Conservation (phyloP, 2,329 filamentous ascomycete species). For the Xylariaceae sp. region DNA sequence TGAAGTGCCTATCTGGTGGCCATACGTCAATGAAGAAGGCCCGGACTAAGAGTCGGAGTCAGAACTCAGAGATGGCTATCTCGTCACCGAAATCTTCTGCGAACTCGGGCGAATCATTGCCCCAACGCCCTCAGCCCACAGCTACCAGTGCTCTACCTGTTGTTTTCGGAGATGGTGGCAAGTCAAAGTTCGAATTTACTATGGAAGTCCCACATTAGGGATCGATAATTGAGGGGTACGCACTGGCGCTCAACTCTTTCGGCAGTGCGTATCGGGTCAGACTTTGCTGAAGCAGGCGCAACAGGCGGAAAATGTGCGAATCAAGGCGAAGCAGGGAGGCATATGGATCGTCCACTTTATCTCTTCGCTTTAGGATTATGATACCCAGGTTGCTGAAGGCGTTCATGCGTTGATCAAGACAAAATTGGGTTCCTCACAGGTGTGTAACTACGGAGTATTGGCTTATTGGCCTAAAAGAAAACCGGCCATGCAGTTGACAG, state of each 20-base stretch:
- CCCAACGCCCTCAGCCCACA: conserved; percentile 1
- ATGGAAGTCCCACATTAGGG: conserved; percentile 11
- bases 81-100: conserved; percentile 5
- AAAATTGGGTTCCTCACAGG: background rate
- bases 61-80: background rate
- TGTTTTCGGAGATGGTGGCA: conserved; percentile 25
- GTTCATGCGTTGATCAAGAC: conserved; percentile 1
- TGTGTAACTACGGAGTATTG: background rate
- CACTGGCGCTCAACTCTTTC: too few species aligned
- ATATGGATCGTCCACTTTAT: conserved; percentile 7
- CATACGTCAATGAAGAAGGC: conserved; percentile 13
- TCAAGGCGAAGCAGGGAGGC: background rate
- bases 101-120: background rate
- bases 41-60: conserved; percentile 6
- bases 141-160: conserved; percentile 20
- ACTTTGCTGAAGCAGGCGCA: background rate
- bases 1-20: conserved; percentile 10
- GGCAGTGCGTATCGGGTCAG: background rate
- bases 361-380: conserved; percentile 14
- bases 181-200: conserved; percentile 26
- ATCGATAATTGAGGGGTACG: too few species aligned
- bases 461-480: background rate
- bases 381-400: conserved; percentile 22
- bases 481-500: background rate
- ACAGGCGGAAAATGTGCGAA: background rate